Conservation (phyloP, 129 eudicot genomes). For the Artemisia tridentata region DNA sequence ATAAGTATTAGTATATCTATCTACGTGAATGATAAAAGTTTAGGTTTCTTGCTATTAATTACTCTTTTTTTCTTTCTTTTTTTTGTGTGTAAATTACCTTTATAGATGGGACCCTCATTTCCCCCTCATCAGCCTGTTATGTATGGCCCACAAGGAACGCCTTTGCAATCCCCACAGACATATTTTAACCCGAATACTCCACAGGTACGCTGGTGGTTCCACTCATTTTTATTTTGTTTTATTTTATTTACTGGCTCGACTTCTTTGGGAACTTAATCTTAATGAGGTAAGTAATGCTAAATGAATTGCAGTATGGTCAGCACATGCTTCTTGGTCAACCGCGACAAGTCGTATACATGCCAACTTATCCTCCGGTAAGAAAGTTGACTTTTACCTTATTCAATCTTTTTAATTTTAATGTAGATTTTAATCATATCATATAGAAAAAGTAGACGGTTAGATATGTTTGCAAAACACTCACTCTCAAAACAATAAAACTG, state of each 20-base stretch:
- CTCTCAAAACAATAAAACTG: too few species aligned
- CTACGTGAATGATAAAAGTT: too few species aligned
- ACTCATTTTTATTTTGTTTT: neutral
- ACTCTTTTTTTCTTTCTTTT: neutral
- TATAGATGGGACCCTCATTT: slow-evolving; percentile 83
- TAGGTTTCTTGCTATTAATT: slow-evolving; percentile 19
- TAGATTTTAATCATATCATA: too few species aligned
- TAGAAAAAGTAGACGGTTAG: too few species aligned
- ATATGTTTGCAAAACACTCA: too few species aligned
- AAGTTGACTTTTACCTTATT: neutral
- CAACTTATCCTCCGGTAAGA: slow-evolving; percentile 74
- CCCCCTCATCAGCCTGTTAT: slow-evolving; percentile 64
- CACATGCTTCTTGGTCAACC: slow-evolving; percentile 90
- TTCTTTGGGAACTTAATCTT: neutral
- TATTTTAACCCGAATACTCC: slow-evolving; percentile 80
- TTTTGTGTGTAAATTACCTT: slow-evolving; percentile 9
- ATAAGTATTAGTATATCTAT: neutral
- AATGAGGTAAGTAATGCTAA: slow-evolving; percentile 12
- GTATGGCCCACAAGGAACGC: slow-evolving; percentile 73
- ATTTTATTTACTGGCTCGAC: neutral
- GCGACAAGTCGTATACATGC: slow-evolving; percentile 82
- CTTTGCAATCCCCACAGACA: slow-evolving; percentile 58
- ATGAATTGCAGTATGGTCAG: slow-evolving; percentile 68
- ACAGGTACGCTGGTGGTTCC: slow-evolving; percentile 49
- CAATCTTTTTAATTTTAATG: neutral